Base-by-base conservation (phyloP, 169 alveolate species). In the Plasmodium malariae region DNA sequence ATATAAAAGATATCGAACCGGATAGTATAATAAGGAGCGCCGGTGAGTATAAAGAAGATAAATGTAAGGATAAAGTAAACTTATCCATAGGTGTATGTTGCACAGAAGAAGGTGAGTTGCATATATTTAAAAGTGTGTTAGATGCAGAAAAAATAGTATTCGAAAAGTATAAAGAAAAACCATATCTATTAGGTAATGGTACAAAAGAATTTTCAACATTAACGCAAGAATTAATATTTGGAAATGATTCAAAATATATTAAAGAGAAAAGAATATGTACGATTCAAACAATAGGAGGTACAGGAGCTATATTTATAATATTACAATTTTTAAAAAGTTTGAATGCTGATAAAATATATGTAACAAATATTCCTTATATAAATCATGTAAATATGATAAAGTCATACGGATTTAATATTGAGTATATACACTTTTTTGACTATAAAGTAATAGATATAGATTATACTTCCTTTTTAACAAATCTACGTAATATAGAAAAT, bases 121-220 rank as follows among this genome's bases (percentile, higher is more conserved):
- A 93, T 57, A 88, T 92, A 40, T 95, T 96, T 92, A 88, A 93
- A 30, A 89, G 95, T 74, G 97, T 96, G 14, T 91, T 91, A 67
- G 92, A 95, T 74, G 96, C 96, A 2, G 96, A 93, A 69, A 72
- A 89, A 49, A 83, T 94, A 74, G 89, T 95, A 43, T 74, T 63
- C 36, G 93, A 94, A 60, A 96, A 93, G 74, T 89, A 17, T 48
- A 57, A 89, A 57, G 93, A 92, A 48, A 92, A 96, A 92, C 98
- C 96, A 92, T 97, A 96, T 91, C 78, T 96, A 21, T 96, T 97
- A 30, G 94, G 95, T 59, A 97, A 94, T 48, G 98, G 98, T 19
- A 78, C 91, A 62, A 95, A 96, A 7, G 88, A 67, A 17, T 97
- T 95, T 94, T 89, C 86, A 7, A 32, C 69, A 17, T 93, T 88